Evolutionary conservation across 352 stramenopile genomes (phyloP).

Genomic region (Globisporangium recalcitrans): DNA sequence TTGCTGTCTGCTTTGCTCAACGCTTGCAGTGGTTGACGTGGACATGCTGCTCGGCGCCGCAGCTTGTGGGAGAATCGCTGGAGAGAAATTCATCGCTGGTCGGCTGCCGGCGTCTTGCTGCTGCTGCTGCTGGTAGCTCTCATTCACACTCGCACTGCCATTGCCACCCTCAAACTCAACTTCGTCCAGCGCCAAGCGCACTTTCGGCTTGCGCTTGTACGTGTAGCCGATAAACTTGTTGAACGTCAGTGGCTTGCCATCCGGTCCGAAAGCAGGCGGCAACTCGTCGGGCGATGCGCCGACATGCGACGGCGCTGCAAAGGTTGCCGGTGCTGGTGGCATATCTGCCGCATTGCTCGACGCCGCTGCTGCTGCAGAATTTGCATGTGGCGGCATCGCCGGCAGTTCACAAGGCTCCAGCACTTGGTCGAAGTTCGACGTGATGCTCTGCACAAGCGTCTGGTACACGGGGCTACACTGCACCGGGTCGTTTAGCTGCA

Average conservation of each 20-base stretch:
- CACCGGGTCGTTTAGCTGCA: constrained; percentile 58
- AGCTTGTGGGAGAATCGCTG: neutral
- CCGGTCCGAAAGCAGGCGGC: constrained; percentile 43
- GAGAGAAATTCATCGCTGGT: neutral
- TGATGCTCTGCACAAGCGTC: constrained; percentile 83
- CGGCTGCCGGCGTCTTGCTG: neutral
- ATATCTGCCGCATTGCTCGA: neutral
- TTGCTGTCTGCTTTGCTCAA: neutral
- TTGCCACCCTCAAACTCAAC: constrained; percentile 49
- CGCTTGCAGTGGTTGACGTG: neutral
- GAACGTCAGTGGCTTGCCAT: constrained; percentile 81
- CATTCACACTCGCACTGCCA: neutral
- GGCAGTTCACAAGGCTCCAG: constrained; percentile 59
- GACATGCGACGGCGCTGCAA: constrained; percentile 11
- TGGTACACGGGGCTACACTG: constrained; percentile 54
- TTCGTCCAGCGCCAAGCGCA: constrained; percentile 74
- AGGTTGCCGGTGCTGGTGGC: constrained; percentile 9
- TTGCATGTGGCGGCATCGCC: constrained; percentile 17
- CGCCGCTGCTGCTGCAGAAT: neutral
- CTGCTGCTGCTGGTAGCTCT: neutral
- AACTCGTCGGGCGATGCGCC: constrained; percentile 20
- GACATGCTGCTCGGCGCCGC: neutral
- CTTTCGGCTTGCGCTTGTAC: constrained; percentile 84
- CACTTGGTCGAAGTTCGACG: constrained; percentile 96
- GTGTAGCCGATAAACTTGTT: constrained; percentile 93